A percentile compares a stretch with the other conserved stretches of the same genome.
These are phyloP conservation scores for Quercus dentata DNA, from an alignment of 306 rosid species.

Conservation along the genomic window DNA sequence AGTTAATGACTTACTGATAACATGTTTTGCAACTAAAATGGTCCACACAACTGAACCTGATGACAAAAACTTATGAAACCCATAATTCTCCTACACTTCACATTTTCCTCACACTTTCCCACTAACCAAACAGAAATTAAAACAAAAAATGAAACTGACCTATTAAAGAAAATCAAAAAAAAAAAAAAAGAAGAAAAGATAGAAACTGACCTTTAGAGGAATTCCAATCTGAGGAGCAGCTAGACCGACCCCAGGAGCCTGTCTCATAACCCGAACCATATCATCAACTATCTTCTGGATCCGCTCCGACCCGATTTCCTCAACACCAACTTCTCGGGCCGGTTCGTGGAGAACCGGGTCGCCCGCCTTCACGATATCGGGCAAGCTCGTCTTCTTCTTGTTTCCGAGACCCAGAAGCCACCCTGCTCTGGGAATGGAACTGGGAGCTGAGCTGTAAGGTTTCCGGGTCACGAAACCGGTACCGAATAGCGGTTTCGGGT, in stretches of 20 bases:
- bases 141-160: not conserved
- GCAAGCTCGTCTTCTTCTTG: constrained; percentile 40
- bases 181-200: not conserved
- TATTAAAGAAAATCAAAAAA: not conserved
- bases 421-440: constrained; percentile 56
- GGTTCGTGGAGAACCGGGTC: constrained; percentile 93
- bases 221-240: constrained; percentile 98
- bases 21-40: not conserved
- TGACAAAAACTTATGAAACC: not conserved
- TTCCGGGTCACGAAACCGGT: constrained; percentile 3
- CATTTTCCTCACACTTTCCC: not conserved
- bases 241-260: constrained; percentile 87
- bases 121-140: not conserved
- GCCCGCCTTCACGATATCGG: constrained; percentile 83
- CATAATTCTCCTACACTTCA: not conserved
- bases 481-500: constrained; percentile 8
- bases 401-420: constrained; percentile 76
- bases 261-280: constrained; percentile 76
- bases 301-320: constrained; percentile 63
- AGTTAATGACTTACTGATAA: not conserved
- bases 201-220: constrained; percentile 59
- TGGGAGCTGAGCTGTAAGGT: constrained; percentile 30
- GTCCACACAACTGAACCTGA: not conserved
- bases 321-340: constrained; percentile 57
- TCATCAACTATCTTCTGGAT: constrained; percentile 83